Base-by-base conservation (phyloP, 2,329 filamentous ascomycete genomes). In the Lachnellula cervina region DNA sequence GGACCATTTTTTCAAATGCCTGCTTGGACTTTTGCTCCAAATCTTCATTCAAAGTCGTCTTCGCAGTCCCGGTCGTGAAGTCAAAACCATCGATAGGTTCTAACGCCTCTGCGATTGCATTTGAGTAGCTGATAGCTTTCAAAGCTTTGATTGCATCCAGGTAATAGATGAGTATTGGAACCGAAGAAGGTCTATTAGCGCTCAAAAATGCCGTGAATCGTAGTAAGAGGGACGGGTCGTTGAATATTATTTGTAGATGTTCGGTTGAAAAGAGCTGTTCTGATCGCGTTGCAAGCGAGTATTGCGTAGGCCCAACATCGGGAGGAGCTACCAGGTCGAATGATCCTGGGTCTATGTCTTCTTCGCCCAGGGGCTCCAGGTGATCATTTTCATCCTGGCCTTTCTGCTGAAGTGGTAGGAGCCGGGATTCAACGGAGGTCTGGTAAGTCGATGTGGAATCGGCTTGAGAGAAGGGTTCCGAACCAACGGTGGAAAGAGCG, bases 81-180 rank as follows among this genome's bases (percentile, higher is more conserved):
- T 78, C 77, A 34, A 81, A 72, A 0, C 76, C 80, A 4, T 76
- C 70, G 14, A 88, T 77, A 0, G 77, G 76, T 28, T 81, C 76
- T 8, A 89, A 73, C 2, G 83, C 78, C 58, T 81, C 79, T 1
- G 83, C 78, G 37, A 90, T 77, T 0, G 85, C 81, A 68, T 91
- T 89, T 19, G 86, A 80, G 63, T 90, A 90, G 35, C 79, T 77
- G 55, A 91, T 83, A 1, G 88, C 86, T 62, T 83, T 81, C 13
- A 89, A 70, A 0, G 87, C 87, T 66, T 91, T 92, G 55, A 84
- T 70, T 0, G 86, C 80, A 62, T 89, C 85, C 2, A 90, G 76
- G 61, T 90, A 90, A 72, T 90, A 89, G 25, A 84, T 80, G 14
- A 91, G 71, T 7, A 88, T 72, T 0, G 86, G 80, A 2, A 89